Evolutionary conservation across 2,329 filamentous ascomycete species (phyloP), one percentile per base, ranked within the genome.

Genomic region (Exserohilum turcica): DNA sequence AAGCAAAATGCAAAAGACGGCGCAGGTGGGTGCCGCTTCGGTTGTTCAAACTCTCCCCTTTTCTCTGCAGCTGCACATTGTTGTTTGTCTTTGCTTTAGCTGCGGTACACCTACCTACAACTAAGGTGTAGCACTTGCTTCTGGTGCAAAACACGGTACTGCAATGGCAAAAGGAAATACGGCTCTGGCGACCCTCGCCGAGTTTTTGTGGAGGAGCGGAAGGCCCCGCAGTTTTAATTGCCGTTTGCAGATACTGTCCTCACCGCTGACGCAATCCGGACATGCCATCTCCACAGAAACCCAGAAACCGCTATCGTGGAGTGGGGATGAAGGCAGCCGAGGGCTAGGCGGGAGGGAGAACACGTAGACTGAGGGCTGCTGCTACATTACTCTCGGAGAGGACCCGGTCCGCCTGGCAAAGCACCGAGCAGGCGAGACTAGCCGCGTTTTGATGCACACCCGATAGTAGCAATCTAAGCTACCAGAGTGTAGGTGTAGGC

Each of bases 181-280:
- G 15, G 15, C 12, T 27, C 9, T 6, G 38, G 38, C 38, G 15
- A 29, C 5, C 16, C 5, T 12, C 38, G 5, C 27, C 39, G 39
- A 42, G 31, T 44, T 44, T 29, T 15, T 44, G 42, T 44, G 42
- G 42, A 27, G 42, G 24, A 35, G 8, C 42, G 29, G 42, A 35
- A 13, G 21, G 42, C 13, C 42, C 42, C 42, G 21, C 24, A 27
- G 12, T 35, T 44, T 16, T 6, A 35, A 16, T 44, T 19, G 28
- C 42, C 29, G 29, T 24, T 43, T 35, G 42, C 18, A 33, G 42
- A 43, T 43, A 29, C 32, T 27, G 27, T 35, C 15, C n/a, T 27
- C n/a, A 10, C 31, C 19, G 19, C 31, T 35, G 42, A 35, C 19
- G 42, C 31, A 15, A 9, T 35, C 24, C 18, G 29, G 42, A n/a